phyloP scores from a whole-genome alignment of 176 grass and related monocot species.

The Calamus simplicifolius region DNA sequence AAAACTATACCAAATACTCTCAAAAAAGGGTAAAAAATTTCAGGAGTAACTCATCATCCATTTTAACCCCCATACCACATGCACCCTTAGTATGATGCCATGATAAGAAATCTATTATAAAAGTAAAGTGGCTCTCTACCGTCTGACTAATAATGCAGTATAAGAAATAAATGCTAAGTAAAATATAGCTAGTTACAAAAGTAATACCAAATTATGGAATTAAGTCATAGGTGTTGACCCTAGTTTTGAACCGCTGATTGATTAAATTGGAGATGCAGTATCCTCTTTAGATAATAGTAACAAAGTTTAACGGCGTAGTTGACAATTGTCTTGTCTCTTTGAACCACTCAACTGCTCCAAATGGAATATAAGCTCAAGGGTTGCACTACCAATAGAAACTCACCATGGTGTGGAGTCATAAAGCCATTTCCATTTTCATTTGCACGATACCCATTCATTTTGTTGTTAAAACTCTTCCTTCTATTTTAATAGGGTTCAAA shows the following conservation, averaged over 20 bases:
- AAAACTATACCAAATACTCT: no score
- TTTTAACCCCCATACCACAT: no score
- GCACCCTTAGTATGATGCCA: no score
- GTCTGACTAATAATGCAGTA: no score
- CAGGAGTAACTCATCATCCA: no score
- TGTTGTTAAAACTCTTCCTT: conserved; percentile 50
- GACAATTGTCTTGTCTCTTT: conserved; percentile 43
- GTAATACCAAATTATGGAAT: not conserved
- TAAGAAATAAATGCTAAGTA: no score
- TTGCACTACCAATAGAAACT: conserved; percentile 51
- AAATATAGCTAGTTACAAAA: no score
- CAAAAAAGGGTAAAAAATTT: no score
- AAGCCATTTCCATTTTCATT: conserved; percentile 67
- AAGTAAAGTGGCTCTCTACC: no score
- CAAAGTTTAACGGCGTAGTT: conserved; percentile 46
- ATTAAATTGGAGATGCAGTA: conserved; percentile 70
- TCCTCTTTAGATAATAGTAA: conserved; percentile 51
- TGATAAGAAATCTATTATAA: no score
- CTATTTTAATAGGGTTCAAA: conserved; percentile 61
- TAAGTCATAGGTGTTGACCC: conserved; percentile 40
- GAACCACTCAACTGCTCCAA: conserved; percentile 56
- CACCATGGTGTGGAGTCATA: conserved; percentile 52
- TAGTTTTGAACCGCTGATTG: conserved; percentile 62
- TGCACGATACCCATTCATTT: conserved; percentile 35
- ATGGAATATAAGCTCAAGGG: conserved; percentile 68